Evolutionary conservation across 2,329 filamentous ascomycete species (phyloP).

Genomic region (Clarireedia hainanense): DNA sequence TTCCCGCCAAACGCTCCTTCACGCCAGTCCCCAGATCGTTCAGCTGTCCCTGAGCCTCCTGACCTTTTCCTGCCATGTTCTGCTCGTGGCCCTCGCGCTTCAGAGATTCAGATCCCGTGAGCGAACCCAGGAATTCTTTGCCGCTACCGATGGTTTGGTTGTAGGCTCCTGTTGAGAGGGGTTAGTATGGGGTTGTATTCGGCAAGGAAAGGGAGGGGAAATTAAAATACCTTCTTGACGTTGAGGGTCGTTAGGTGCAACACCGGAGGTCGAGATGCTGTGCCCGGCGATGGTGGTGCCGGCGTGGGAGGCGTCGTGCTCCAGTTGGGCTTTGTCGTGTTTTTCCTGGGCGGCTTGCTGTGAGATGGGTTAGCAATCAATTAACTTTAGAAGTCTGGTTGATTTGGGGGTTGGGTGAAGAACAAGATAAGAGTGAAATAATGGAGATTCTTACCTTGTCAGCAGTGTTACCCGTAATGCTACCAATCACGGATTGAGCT

Average conservation of each 20-base stretch:
- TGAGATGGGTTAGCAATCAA: background rate
- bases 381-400: background rate
- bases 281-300: constrained; percentile 66
- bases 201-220: no score
- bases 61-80: constrained; percentile 69
- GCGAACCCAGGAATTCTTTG: constrained; percentile 72
- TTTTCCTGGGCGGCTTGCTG: constrained; percentile 33
- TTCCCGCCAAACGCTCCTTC: constrained; percentile 58
- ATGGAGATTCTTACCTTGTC: constrained; percentile 42
- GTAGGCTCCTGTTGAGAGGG: constrained; percentile 41
- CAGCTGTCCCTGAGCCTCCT: constrained; percentile 78
- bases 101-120: constrained; percentile 68
- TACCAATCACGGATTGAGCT: constrained; percentile 64
- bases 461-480: constrained; percentile 61
- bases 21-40: constrained; percentile 64
- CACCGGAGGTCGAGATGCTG: constrained; percentile 61
- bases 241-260: constrained; percentile 64
- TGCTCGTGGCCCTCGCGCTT: constrained; percentile 70
- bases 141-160: constrained; percentile 84
- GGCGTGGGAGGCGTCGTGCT: constrained; percentile 69
- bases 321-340: constrained; percentile 57
- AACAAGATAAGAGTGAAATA: background rate
- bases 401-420: background rate
- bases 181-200: no score
- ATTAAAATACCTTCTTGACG: constrained; percentile 49